phyloP scores from a whole-genome alignment of 495 filamentous ascomycete genomes.

The Pyrenopolyporus hunteri region DNA sequence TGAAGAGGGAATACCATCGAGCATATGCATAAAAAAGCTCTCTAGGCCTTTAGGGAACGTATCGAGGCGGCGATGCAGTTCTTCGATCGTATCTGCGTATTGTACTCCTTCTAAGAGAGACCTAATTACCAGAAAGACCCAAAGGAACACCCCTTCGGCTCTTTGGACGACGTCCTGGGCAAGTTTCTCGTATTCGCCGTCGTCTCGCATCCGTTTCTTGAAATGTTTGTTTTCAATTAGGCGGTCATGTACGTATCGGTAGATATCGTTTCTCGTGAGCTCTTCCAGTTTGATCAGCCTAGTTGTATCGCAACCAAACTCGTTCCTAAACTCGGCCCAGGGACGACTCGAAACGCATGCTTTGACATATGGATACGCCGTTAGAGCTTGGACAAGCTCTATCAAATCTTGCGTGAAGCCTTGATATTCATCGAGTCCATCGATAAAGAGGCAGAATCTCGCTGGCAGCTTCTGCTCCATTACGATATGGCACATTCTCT shows the following conservation, averaged over 20 bases:
- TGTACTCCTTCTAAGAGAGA: background rate
- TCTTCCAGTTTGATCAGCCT: conserved; percentile 29
- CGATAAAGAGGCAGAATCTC: conserved; percentile 56
- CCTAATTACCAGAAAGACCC: background rate
- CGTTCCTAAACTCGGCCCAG: conserved; percentile 52
- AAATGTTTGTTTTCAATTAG: background rate
- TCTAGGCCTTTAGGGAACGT: conserved; percentile 36
- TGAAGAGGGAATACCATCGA: background rate
- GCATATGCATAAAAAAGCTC: conserved; percentile 33
- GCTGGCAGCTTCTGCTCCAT: background rate
- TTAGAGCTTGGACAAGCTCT: conserved; percentile 19
- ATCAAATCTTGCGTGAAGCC: conserved; percentile 26
- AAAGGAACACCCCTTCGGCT: background rate
- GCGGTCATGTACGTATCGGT: background rate
- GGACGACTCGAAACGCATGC: conserved; percentile 59
- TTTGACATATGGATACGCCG: conserved; percentile 44
- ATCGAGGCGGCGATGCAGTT: conserved; percentile 27
- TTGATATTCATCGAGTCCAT: conserved; percentile 55
- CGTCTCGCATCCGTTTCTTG: background rate
- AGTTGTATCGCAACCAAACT: conserved; percentile 33
- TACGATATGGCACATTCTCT: background rate
- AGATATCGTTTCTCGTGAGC: conserved; percentile 44
- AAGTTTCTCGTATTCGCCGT: background rate
- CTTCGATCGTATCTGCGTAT: conserved; percentile 20
- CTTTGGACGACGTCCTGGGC: background rate